A percentile compares a stretch with the other conserved stretches of the same genome.
phyloP scores from a whole-genome alignment of 169 alveolate species.

The Cryptosporidium ubiquitum region DNA sequence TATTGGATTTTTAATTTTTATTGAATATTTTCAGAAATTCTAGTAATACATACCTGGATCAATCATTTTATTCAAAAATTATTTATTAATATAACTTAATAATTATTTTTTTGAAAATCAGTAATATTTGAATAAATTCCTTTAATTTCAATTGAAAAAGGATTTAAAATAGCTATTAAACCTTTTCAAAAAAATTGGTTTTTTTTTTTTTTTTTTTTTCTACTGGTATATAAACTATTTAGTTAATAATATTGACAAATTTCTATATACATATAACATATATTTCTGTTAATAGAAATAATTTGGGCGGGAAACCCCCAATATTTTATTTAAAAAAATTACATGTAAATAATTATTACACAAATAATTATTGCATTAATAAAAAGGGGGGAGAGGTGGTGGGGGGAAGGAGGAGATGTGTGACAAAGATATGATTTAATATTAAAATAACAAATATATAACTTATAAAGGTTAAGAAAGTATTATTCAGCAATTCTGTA shows the following conservation, averaged over 20 bases:
- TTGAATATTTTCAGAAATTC: neutral
- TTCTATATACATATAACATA: too few species aligned
- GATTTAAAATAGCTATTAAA: neutral
- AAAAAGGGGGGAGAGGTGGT: neutral
- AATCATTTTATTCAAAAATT: neutral
- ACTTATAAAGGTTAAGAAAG: too few species aligned
- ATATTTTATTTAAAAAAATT: neutral
- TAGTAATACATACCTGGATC: slow-evolving; percentile 33
- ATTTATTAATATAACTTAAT: neutral
- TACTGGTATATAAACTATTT: neutral
- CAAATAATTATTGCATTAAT: neutral
- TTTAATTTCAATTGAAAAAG: neutral
- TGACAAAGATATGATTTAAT: neutral
- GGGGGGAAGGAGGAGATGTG: neutral
- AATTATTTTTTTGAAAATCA: neutral
- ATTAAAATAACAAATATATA: too few species aligned
- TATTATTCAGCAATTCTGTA: too few species aligned
- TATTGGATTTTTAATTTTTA: neutral
- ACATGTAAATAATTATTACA: neutral
- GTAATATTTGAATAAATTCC: neutral
- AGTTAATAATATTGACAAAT: too few species aligned
- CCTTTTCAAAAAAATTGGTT: neutral
- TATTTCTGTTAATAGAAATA: neutral
- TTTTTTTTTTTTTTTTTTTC: neutral
- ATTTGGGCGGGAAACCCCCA: neutral